Evolutionary conservation across 2,329 filamentous ascomycete species (phyloP).

Genomic region (Penicillium corylophilum): DNA sequence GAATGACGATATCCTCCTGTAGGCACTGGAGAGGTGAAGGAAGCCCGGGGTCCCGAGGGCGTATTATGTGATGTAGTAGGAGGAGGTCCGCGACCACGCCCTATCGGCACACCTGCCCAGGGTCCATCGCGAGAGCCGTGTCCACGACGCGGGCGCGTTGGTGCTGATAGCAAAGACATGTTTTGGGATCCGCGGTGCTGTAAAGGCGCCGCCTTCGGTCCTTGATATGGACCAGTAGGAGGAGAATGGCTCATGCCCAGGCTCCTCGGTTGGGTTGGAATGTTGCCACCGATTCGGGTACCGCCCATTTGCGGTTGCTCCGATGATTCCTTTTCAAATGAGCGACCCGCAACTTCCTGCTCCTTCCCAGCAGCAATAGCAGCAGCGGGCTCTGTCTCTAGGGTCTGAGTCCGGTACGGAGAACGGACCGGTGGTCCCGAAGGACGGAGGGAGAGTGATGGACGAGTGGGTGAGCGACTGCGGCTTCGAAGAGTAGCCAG

Average conservation of each 20-base stretch:
- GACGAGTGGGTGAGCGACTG: slow-evolving; percentile 26
- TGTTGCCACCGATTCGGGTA: slow-evolving; percentile 19
- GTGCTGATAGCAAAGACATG: slow-evolving; percentile 45
- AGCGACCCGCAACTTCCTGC: neutral
- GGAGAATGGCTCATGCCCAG: slow-evolving; percentile 28
- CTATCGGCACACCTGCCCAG: slow-evolving; percentile 31
- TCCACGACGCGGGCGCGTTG: slow-evolving; percentile 48
- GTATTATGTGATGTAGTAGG: slow-evolving; percentile 29
- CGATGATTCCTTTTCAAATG: neutral
- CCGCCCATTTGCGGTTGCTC: slow-evolving; percentile 22
- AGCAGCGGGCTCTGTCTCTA: neutral
- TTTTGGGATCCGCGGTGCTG: slow-evolving; percentile 38
- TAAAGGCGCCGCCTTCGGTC: slow-evolving; percentile 34
- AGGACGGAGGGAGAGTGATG: slow-evolving; percentile 24
- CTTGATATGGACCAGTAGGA: slow-evolving; percentile 41
- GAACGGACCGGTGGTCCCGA: slow-evolving; percentile 21
- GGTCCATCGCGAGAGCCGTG: slow-evolving; percentile 34
- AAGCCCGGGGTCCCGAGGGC: slow-evolving; percentile 40
- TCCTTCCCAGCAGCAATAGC: neutral
- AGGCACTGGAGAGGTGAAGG: slow-evolving; percentile 26
- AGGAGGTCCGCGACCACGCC: slow-evolving; percentile 34
- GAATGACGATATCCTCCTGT: slow-evolving; percentile 35
- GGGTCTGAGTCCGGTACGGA: slow-evolving; percentile 16
- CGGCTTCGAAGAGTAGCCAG: slow-evolving; percentile 37
- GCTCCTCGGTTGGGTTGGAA: slow-evolving; percentile 35